These are phyloP conservation scores for Tubosaeta brunneosetosa DNA, from an alignment of 768 basidiomycete species.

Conservation along the genomic window DNA sequence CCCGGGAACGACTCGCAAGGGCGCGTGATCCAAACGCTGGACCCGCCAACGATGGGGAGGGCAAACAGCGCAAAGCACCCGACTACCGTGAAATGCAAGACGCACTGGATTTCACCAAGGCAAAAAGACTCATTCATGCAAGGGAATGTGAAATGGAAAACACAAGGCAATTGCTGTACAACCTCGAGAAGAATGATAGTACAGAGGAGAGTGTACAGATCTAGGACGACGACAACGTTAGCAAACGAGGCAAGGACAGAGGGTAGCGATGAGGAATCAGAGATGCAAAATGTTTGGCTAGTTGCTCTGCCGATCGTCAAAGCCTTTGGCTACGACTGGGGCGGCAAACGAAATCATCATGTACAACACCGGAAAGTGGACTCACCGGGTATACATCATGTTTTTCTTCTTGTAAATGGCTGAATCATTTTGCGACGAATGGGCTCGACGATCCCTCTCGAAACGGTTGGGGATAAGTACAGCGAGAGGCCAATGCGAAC, in stretches of 20 bases:
- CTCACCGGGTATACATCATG: constrained; percentile 24
- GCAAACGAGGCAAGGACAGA: not conserved
- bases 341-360: constrained; percentile 70
- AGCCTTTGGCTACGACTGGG: constrained; percentile 64
- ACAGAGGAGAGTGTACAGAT: not conserved
- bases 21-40: not conserved
- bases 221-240: constrained; percentile 10
- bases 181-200: not conserved
- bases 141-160: constrained; percentile 64
- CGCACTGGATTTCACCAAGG: constrained; percentile 53
- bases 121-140: constrained; percentile 61
- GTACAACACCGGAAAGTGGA: constrained; percentile 9
- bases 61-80: constrained; percentile 20
- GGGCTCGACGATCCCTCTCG: constrained; percentile 62
- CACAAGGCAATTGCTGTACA: constrained; percentile 49
- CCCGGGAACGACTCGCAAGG: constrained; percentile 42
- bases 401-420: constrained; percentile 12
- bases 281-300: constrained; percentile 62
- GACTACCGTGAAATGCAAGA: constrained; percentile 45
- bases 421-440: constrained; percentile 33
- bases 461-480: constrained; percentile 70
- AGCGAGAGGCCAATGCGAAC: constrained; percentile 67
- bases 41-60: not conserved
- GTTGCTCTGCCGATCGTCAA: constrained; percentile 66
- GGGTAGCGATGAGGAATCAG: constrained; percentile 37